Evolutionary conservation across 73 alveolate species (phyloP).

Genomic region (Paramecium bursaria): DNA sequence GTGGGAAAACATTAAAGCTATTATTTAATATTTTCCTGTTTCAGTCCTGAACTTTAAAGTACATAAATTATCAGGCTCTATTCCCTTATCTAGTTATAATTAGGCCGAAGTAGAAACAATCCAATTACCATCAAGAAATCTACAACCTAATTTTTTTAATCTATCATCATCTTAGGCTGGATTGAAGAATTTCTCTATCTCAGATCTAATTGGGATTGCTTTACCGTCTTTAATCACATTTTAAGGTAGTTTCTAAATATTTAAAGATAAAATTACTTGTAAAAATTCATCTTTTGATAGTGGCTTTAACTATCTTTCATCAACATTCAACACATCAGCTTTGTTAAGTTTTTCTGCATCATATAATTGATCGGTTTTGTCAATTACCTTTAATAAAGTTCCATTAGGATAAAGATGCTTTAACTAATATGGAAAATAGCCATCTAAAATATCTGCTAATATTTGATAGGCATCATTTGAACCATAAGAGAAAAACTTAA

Average conservation of each 20-base stretch:
- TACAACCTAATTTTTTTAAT: slow-evolving; percentile 38
- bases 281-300: slow-evolving; percentile 74
- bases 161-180: slow-evolving; percentile 72
- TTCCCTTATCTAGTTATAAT: slow-evolving; percentile 24
- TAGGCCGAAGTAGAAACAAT: slow-evolving; percentile 37
- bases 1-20: slow-evolving; percentile 11
- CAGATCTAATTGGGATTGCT: slow-evolving; percentile 82
- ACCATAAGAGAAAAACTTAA: slow-evolving; percentile 63
- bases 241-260: slow-evolving; percentile 71
- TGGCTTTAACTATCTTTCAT: slow-evolving; percentile 59
- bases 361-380: slow-evolving; percentile 67
- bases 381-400: slow-evolving; percentile 88
- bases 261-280: neutral
- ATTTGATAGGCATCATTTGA: slow-evolving; percentile 67
- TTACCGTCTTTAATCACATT: slow-evolving; percentile 81
- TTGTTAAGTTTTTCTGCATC: slow-evolving; percentile 66
- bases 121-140: slow-evolving; percentile 56
- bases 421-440: slow-evolving; percentile 94
- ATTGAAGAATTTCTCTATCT: slow-evolving; percentile 76
- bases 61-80: slow-evolving; percentile 34
- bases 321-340: slow-evolving; percentile 37
- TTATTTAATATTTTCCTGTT: slow-evolving; percentile 40
- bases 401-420: slow-evolving; percentile 96
- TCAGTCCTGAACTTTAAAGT: slow-evolving; percentile 46
- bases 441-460: slow-evolving; percentile 83